Evolutionary conservation across 2,329 filamentous ascomycete genomes (phyloP).

Genomic region (Aspergillus tamarii): DNA sequence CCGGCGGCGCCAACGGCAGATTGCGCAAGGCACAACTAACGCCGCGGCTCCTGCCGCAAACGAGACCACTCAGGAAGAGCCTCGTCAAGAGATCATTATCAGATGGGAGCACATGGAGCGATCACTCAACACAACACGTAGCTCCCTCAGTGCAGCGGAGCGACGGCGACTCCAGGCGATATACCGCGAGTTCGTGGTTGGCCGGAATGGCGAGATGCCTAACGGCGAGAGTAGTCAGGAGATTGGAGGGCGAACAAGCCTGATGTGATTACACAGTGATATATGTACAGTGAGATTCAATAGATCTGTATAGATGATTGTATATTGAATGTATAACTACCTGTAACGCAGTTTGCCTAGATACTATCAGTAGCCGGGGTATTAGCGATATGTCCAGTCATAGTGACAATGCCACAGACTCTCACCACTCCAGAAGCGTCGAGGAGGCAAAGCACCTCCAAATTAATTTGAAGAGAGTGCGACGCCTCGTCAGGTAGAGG

Average conservation of each 20-base stretch:
- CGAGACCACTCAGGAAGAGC: slow-evolving; percentile 34
- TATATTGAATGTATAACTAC: not conserved
- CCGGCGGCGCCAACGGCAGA: slow-evolving; percentile 64
- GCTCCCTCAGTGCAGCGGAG: slow-evolving; percentile 82
- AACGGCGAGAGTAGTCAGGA: slow-evolving; percentile 90
- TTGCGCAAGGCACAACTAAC: slow-evolving; percentile 41
- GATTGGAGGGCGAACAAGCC: slow-evolving; percentile 85
- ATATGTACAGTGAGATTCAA: slow-evolving; percentile 10
- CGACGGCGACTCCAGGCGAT: slow-evolving; percentile 74
- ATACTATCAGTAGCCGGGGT: not conserved
- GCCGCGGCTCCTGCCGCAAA: slow-evolving; percentile 26
- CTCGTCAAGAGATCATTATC: slow-evolving; percentile 73
- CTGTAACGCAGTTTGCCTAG: not conserved
- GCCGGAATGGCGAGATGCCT: slow-evolving; percentile 91
- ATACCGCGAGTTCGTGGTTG: slow-evolving; percentile 90
- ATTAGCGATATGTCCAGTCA: not conserved
- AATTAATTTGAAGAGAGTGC: not conserved
- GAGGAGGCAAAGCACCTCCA: not conserved
- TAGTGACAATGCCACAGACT: not conserved
- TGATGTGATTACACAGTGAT: slow-evolving; percentile 68
- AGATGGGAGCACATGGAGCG: slow-evolving; percentile 80
- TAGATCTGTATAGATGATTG: slow-evolving; percentile 13
- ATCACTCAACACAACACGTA: slow-evolving; percentile 74
- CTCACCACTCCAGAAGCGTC: not conserved
- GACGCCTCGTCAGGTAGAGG: too few relatives aligned